A percentile compares a stretch with the other conserved stretches of the same genome.
Evolutionary conservation across 352 stramenopile species (phyloP).

Genomic region (Pythium aquatile): DNA sequence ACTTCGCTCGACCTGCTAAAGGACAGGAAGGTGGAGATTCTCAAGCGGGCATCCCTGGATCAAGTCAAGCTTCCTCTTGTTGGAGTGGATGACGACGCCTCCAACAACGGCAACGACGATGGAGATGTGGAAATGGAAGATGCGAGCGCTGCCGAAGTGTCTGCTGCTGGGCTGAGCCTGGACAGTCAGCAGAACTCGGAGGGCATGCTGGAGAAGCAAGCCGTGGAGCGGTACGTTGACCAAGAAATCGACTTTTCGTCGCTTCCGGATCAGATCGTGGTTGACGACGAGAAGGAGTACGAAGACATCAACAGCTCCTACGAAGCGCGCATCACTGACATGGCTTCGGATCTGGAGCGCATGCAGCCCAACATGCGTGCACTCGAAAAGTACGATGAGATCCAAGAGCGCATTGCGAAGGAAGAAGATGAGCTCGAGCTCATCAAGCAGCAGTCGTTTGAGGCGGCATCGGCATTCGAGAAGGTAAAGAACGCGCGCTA

Average conservation of each 20-base stretch:
- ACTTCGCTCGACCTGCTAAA: slow-evolving; percentile 90
- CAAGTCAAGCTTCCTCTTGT: slow-evolving; percentile 91
- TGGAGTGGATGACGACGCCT: slow-evolving; percentile 23
- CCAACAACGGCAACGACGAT: slow-evolving; percentile 15
- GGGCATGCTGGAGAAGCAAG: slow-evolving; percentile 48
- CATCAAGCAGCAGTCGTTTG: slow-evolving; percentile 65
- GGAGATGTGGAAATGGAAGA: slow-evolving; percentile 71
- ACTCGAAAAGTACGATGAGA: slow-evolving; percentile 85
- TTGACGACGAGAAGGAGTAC: slow-evolving; percentile 84
- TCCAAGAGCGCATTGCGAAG: slow-evolving; percentile 71
- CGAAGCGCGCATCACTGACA: slow-evolving; percentile 59
- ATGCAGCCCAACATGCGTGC: slow-evolving; percentile 98
- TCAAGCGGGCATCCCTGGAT: slow-evolving; percentile 94
- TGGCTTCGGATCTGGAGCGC: slow-evolving; percentile 87
- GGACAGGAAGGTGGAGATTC: slow-evolving; percentile 93
- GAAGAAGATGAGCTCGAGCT: slow-evolving; percentile 80
- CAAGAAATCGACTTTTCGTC: slow-evolving; percentile 90
- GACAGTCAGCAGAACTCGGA: slow-evolving; percentile 40
- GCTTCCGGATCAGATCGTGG: slow-evolving; percentile 69
- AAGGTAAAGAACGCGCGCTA: slow-evolving; percentile 68
- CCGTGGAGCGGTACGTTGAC: slow-evolving; percentile 40
- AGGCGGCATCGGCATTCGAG: slow-evolving; percentile 69
- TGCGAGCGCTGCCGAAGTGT: slow-evolving; percentile 7
- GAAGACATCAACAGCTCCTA: slow-evolving; percentile 76
- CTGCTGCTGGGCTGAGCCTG: slow-evolving; percentile 13